phyloP scores from a whole-genome alignment of 805 yeast species.

The Candida ipomoeae region DNA sequence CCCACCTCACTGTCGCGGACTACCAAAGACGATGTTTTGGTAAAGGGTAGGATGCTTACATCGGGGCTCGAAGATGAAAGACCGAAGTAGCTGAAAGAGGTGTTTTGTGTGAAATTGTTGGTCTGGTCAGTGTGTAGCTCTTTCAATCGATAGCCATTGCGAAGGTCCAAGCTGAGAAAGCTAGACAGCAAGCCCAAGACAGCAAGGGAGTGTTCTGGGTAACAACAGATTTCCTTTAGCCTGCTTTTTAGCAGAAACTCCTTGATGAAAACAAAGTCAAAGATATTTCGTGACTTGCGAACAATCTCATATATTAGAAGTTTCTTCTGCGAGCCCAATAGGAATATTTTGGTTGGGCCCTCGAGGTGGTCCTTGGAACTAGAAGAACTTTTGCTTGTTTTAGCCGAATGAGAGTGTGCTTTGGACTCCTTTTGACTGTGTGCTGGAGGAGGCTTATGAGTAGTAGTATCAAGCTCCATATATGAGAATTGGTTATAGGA shows the following conservation, averaged over 20 bases:
- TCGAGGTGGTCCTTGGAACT: not conserved
- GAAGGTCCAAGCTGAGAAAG: conserved; percentile 25
- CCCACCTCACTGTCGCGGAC: conserved; percentile 34
- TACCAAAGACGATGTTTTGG: conserved; percentile 17
- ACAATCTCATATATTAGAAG: conserved; percentile 24
- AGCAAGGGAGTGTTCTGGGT: conserved; percentile 7
- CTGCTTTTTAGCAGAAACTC: conserved; percentile 31
- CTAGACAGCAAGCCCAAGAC: conserved; percentile 23
- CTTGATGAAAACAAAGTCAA: conserved; percentile 22
- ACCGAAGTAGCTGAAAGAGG: conserved; percentile 40
- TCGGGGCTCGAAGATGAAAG: conserved; percentile 28
- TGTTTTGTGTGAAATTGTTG: conserved; percentile 19
- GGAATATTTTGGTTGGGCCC: conserved; percentile 16
- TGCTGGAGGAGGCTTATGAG: conserved; percentile 4
- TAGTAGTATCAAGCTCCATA: conserved; percentile 8
- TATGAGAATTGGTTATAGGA: conserved; percentile 15
- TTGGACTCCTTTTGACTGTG: not conserved
- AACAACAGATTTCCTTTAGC: conserved; percentile 20
- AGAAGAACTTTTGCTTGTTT: not conserved
- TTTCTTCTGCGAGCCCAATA: conserved; percentile 29
- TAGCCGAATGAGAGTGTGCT: not conserved
- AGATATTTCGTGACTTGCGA: conserved; percentile 29
- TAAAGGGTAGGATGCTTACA: conserved; percentile 19
- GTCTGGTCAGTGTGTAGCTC: conserved; percentile 19
- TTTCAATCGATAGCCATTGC: conserved; percentile 12